Evolutionary conservation across 495 filamentous ascomycete genomes (phyloP), one percentile per base, ranked within the genome.

Genomic region (Daldinia bambusicola): DNA sequence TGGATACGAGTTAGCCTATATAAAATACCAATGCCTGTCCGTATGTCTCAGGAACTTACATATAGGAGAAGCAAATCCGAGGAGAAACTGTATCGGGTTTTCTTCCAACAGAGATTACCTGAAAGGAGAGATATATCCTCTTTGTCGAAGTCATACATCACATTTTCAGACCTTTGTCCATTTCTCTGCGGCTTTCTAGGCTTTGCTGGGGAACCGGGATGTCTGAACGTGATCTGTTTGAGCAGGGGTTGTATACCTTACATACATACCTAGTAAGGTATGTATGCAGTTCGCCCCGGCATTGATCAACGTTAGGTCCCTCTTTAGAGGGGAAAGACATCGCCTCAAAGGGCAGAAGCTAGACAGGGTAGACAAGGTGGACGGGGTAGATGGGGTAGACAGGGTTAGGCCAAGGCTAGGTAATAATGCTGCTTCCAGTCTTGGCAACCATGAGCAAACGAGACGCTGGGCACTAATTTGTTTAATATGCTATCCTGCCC

Each of bases 241-340:
- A 59, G 63, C 63, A 71, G 31, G 63, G 64, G 50, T 60, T 60
- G 8, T 32, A 51, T 55, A 51, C n/a, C 12, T 22, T 55, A 51
- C n/a, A 22, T 22, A 48, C 9, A 13, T 48, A 36, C 34, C 34
- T 2, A 2, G 1, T 22, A 10, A 58, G n/a, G 26, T 26, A 26
- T 22, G 43, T 38, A 56, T 72, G 61, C 61, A 72, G 57, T 73
- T 61, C 66, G 51, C 38, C 63, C 63, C 70, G 62, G 70, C 61
- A 69, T 34, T 60, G 70, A 69, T 69, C 66, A 69, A 57, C 62
- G 43, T 66, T 66, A 32, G 43, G 62, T 45, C 32, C 36, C 32
- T 61, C 20, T 61, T 58, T 22, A 45, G 60, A 62, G 70, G 63
- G 60, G 65, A 53, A 61, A 55, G 56, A 56, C 70, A 55, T 65